These are phyloP conservation scores for Clarireedia hainanense DNA, from an alignment of 2,329 filamentous ascomycete species.

Conservation along the genomic window DNA sequence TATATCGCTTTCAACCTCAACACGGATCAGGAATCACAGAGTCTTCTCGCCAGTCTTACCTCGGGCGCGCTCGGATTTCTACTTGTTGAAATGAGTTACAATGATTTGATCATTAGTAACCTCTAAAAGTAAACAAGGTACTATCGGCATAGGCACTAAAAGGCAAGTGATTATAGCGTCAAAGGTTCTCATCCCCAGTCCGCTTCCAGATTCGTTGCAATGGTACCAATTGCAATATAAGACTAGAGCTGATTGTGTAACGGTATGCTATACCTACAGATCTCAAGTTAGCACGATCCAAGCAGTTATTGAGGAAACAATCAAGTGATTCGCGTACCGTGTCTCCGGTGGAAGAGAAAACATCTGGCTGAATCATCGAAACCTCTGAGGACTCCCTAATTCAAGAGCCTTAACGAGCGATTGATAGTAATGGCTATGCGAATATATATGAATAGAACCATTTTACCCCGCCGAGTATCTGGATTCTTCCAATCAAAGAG, in stretches of 20 bases:
- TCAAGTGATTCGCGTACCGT: slow-evolving; percentile 30
- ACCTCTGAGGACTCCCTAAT: slow-evolving; percentile 9
- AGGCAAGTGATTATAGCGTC: slow-evolving; percentile 34
- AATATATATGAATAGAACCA: slow-evolving; percentile 34
- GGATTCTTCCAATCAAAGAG: slow-evolving; percentile 27
- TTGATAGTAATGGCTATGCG: slow-evolving; percentile 26
- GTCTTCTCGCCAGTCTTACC: slow-evolving; percentile 34
- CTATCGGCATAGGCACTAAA: slow-evolving; percentile 34
- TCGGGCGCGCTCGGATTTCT: slow-evolving; percentile 32
- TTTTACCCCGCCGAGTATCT: slow-evolving; percentile 31
- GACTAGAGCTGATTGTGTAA: slow-evolving; percentile 37
- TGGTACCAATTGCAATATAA: not conserved
- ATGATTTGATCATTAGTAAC: slow-evolving; percentile 37
- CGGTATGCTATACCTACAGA: slow-evolving; percentile 38
- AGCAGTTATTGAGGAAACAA: slow-evolving; percentile 29
- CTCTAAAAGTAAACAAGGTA: slow-evolving; percentile 39
- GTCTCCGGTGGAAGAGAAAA: slow-evolving; percentile 31
- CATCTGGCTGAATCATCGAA: slow-evolving; percentile 26
- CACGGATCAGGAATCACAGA: slow-evolving; percentile 10
- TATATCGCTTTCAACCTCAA: slow-evolving; percentile 33
- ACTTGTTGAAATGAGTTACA: slow-evolving; percentile 35
- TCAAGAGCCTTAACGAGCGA: slow-evolving; percentile 17
- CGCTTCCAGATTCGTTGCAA: not conserved
- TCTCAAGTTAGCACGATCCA: slow-evolving; percentile 35
- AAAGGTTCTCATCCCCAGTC: slow-evolving; percentile 17